Conservation (phyloP, 2,329 filamentous ascomycete species). For the Apiospora kogelbergensis region DNA sequence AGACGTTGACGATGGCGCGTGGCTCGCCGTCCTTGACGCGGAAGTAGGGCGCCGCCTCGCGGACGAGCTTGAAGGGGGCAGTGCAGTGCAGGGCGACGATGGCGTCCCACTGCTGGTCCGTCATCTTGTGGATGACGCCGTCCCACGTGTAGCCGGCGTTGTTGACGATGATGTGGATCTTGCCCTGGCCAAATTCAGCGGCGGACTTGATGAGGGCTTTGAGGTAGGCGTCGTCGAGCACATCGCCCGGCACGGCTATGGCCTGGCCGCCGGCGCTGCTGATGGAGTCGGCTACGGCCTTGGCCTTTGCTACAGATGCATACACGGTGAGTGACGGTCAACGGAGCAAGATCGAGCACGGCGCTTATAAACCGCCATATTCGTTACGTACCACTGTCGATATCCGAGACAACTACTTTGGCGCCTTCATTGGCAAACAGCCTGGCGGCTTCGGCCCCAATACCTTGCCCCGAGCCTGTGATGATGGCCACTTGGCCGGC, state of each 20-base stretch:
- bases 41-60: constrained; percentile 82
- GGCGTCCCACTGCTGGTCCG: constrained; percentile 87
- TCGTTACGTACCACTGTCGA: constrained; percentile 63
- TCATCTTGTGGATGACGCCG: constrained; percentile 89
- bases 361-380: no score
- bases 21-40: constrained; percentile 80
- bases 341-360: neutral
- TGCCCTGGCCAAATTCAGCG: constrained; percentile 78
- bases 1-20: constrained; percentile 81
- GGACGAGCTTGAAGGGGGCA: constrained; percentile 80
- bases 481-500: constrained; percentile 82
- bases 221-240: constrained; percentile 71
- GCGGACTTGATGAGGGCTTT: constrained; percentile 70
- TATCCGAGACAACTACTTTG: constrained; percentile 80
- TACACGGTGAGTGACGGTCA: neutral
- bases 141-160: constrained; percentile 95
- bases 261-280: constrained; percentile 66
- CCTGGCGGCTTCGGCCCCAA: constrained; percentile 79
- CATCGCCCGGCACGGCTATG: constrained; percentile 73
- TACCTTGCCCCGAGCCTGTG: constrained; percentile 83
- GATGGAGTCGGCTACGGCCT: constrained; percentile 68
- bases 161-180: constrained; percentile 90
- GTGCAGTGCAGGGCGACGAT: constrained; percentile 83
- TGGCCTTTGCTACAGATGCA: constrained; percentile 61
- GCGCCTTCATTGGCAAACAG: constrained; percentile 88